A percentile compares a stretch with the other conserved stretches of the same genome.
Conservation (phyloP, 2,329 filamentous ascomycete genomes). For the Dothideomycetes sp. region DNA sequence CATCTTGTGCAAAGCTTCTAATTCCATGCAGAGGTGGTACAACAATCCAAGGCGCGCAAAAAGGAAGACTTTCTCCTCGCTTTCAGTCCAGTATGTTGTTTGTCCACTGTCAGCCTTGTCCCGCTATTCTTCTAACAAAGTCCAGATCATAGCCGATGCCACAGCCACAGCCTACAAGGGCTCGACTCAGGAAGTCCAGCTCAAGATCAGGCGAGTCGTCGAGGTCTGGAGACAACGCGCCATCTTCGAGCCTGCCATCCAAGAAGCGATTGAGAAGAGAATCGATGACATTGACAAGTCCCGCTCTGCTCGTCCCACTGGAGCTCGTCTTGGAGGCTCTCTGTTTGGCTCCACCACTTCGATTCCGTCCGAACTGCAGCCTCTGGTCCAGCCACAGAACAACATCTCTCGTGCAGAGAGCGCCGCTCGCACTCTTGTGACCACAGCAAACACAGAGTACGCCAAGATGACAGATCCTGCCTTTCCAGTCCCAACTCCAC, state of each 20-base stretch:
- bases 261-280: constrained; percentile 67
- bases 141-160: constrained; percentile 73
- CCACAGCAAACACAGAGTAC: constrained; percentile 69
- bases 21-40: constrained; percentile 67
- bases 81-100: constrained; percentile 59
- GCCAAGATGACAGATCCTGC: constrained; percentile 68
- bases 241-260: constrained; percentile 74
- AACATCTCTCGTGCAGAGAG: constrained; percentile 62
- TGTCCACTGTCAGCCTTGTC: not conserved
- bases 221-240: constrained; percentile 85
- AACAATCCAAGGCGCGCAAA: constrained; percentile 85
- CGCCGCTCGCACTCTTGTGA: constrained; percentile 54
- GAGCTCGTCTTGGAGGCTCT: constrained; percentile 37
- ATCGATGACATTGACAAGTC: constrained; percentile 57
- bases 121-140: constrained; percentile 1
- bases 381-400: constrained; percentile 64
- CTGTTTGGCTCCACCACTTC: constrained; percentile 52
- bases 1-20: not conserved
- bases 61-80: constrained; percentile 89
- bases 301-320: constrained; percentile 9
- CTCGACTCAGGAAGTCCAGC: constrained; percentile 72
- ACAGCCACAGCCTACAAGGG: constrained; percentile 83
- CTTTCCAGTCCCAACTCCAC: constrained; percentile 61
- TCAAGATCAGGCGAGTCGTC: constrained; percentile 76
- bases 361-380: constrained; percentile 54